Base-by-base conservation (phyloP, 2,329 filamentous ascomycete genomes). In the Arthrobotrys conoides region DNA sequence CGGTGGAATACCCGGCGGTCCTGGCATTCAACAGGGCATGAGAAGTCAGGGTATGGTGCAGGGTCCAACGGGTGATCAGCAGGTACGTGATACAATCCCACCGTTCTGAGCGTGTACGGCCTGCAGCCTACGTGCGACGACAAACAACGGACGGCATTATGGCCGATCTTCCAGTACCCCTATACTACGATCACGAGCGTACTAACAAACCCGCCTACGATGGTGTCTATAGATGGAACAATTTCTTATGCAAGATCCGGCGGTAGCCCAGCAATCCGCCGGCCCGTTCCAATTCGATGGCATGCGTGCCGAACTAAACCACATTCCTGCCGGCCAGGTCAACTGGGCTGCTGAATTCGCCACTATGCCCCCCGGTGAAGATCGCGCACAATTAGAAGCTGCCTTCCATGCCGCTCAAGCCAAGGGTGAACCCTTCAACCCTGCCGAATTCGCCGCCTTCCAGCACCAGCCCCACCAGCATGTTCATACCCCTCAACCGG, bases 401-500 rank as follows among this genome's bases (percentile, higher is more conserved):
- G 88, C 89, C 5, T 92, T 91, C 85, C 89, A 88, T 85, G 88
- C 85, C 68, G 69, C 83, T 49, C 81, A 85, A 82, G 87, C 88
- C 66, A 87, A 85, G 80, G 88, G 84, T 8, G 86, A 88, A 2
- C 88, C 88, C 22, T 97, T 97, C 85, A 92, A 87, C 79, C 87
- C 94, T 27, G 91, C 93, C 55, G 96, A 98, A 81, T 98, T 97
- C 84, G 90, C 93, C 59, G 90, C 91, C 79, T 98, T 97, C 84
- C 92, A 94, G 83, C 91, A 94, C 83, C 89, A 91, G 84, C 90
- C 89, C 80, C 88, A 89, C 80, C 88, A 88, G 4, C 73, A 80
- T 10, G 70, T 76, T 33, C 80, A 86, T 86, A 83, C 85, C 86
- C 66, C 87, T 86, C 85, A 85, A 84, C 83, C 85, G 87, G 86